These are phyloP conservation scores for Aurifilum marmelostoma DNA, from an alignment of 2,329 filamentous ascomycete genomes.

Conservation along the genomic window DNA sequence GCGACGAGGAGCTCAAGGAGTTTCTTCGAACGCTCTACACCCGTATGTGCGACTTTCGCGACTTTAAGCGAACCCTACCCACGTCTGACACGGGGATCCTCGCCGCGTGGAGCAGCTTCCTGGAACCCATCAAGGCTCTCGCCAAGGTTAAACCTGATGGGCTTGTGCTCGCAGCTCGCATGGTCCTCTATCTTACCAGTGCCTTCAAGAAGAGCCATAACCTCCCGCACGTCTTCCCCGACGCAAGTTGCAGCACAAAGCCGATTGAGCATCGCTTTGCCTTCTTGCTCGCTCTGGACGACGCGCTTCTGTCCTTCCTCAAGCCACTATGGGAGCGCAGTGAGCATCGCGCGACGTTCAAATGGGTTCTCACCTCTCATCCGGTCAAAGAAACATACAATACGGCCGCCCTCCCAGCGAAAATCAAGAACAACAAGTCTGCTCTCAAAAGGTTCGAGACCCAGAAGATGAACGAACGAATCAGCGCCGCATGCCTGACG, in stretches of 20 bases:
- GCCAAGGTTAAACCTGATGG: constrained; percentile 9
- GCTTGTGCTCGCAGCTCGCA: constrained; percentile 21
- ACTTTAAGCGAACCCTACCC: constrained; percentile 39
- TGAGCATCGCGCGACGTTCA: constrained; percentile 4
- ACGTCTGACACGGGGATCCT: constrained; percentile 13
- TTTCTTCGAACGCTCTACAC: constrained; percentile 11
- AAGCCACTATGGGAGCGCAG: constrained; percentile 14
- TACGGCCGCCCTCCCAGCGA: not conserved
- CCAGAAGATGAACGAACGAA: constrained; percentile 5
- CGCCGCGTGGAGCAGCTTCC: constrained; percentile 23
- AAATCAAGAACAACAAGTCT: not conserved
- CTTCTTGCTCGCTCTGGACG: constrained; percentile 17
- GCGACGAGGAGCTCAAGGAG: not conserved
- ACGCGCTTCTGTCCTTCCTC: constrained; percentile 12
- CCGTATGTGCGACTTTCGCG: constrained; percentile 8
- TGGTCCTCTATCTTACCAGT: constrained; percentile 19
- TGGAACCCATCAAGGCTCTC: constrained; percentile 16
- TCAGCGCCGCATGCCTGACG: constrained; percentile 16
- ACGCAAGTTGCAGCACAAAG: not conserved
- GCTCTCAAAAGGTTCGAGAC: not conserved
- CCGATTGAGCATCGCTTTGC: constrained; percentile 13
- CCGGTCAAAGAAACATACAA: not conserved
- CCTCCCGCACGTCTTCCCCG: not conserved
- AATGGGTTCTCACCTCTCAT: constrained; percentile 15
- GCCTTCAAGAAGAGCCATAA: not conserved